Base-by-base conservation (phyloP, 768 basidiomycete species). In the Melanogaster broomeanus region DNA sequence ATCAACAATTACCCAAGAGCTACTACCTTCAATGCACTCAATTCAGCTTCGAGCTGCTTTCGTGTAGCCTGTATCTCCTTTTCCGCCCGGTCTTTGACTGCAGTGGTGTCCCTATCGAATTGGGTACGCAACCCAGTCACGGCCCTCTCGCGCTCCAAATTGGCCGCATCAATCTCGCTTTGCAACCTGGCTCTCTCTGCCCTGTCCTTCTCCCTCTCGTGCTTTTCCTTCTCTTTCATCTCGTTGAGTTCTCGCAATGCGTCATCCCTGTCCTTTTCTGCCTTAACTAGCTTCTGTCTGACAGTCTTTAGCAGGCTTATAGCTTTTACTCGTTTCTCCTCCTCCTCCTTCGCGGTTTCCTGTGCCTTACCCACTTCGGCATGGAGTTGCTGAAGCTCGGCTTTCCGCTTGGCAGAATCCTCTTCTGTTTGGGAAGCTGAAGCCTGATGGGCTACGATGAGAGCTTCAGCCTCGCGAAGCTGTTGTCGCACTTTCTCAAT, bases 271-370 rank as follows among this genome's bases (percentile, higher is more conserved):
- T 96, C 93, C 74, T 93, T 94, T 71, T 98, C 96, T 6, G 93
- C 87, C 64, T 93, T 98, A 25, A 98, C 92, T n/a, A 96, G 74
- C 68, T 98, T 99, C 71, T 93, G 87, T 49, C 97, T 75, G n/a
- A 98, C 91, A 2, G 93, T 93, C 72, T 98, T 98, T 51, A 99
- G 75, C 24, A 98, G 72, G 45, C 85, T 88, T 57, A 98, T 88
- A 0, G 95, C 95, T 63, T 98, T 99, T 18, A 85, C 83, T 12
- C 96, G 84, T 71, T 99, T 98, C 71, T 99, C 97, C 68, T 98
- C 97, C 65, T 98, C 97, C 54, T 98, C 95, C 67, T 91, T 97
- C 6, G 84, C 87, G 10, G 75, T 49, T 18, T 73, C 74, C 56
- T 83, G 85, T 3, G 79, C 71, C 40, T 79, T 80, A 42, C 84